A percentile compares a stretch with the other conserved stretches of the same genome.
Conservation (phyloP, 2,329 filamentous ascomycete genomes). For the Moelleriella libera region DNA sequence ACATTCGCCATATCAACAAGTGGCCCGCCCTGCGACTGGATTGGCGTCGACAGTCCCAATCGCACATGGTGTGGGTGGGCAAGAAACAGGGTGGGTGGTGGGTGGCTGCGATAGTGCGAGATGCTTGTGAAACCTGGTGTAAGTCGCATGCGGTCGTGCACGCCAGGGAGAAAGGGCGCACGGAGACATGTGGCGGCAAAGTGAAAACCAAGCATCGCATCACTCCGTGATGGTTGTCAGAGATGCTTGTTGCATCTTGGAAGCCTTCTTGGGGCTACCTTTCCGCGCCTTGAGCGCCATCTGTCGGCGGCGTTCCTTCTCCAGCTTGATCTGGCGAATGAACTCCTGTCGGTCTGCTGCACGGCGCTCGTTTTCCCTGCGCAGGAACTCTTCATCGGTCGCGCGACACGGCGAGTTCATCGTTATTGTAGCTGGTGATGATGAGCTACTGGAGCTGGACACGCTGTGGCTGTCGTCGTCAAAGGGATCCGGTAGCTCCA, state of each 20-base stretch:
- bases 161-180: too few relatives aligned
- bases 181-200: background rate
- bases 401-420: conserved; percentile 15
- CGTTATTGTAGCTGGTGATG: conserved; percentile 14
- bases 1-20: too few relatives aligned
- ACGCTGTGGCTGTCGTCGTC: conserved; percentile 36
- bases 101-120: too few relatives aligned
- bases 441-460: conserved; percentile 28
- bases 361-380: conserved; percentile 33
- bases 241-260: conserved; percentile 30
- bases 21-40: too few relatives aligned
- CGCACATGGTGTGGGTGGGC: too few relatives aligned
- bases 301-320: conserved; percentile 40
- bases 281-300: conserved; percentile 16
- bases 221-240: conserved; percentile 43
- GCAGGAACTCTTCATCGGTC: conserved; percentile 32
- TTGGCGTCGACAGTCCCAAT: too few relatives aligned
- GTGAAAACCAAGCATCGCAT: conserved; percentile 5
- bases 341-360: conserved; percentile 37
- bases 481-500: conserved; percentile 36
- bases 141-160: too few relatives aligned
- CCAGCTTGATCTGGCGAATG: conserved; percentile 31
- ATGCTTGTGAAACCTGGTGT: too few relatives aligned
- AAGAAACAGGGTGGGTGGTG: too few relatives aligned
- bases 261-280: conserved; percentile 33